Conservation (phyloP, 1,284 basidiomycete genomes). For the Marasmius sp. region DNA sequence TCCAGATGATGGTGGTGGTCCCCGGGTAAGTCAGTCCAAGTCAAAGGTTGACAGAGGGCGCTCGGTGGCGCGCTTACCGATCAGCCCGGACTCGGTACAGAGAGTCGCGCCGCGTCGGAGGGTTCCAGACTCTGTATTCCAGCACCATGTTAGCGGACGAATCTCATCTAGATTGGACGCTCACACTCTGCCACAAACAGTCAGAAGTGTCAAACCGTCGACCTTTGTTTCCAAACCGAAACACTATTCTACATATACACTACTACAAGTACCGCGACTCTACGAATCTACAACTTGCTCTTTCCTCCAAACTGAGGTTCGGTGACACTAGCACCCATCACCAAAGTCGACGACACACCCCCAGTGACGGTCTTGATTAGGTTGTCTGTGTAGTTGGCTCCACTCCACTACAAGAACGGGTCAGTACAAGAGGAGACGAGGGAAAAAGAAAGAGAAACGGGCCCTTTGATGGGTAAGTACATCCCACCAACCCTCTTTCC, state of each 20-base stretch:
- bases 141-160: too few relatives aligned
- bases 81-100: too few relatives aligned
- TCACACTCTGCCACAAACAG: too few relatives aligned
- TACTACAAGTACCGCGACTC: not conserved
- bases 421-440: constrained; percentile 3
- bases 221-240: too few relatives aligned
- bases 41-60: too few relatives aligned
- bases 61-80: too few relatives aligned
- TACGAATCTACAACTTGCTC: constrained; percentile 1
- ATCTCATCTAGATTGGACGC: too few relatives aligned
- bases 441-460: constrained; percentile 5
- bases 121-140: too few relatives aligned
- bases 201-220: too few relatives aligned
- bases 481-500: constrained; percentile 90
- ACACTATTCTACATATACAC: not conserved
- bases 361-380: constrained; percentile 94
- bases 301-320: constrained; percentile 82
- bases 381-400: constrained; percentile 90
- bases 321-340: constrained; percentile 94
- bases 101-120: too few relatives aligned
- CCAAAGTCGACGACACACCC: constrained; percentile 91
- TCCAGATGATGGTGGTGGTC: too few relatives aligned
- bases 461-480: constrained; percentile 89
- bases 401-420: constrained; percentile 73
- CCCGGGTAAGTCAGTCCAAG: too few relatives aligned